Evolutionary conservation across 139 green algal genomes (phyloP).

Genomic region (Trebouxia sp.): DNA sequence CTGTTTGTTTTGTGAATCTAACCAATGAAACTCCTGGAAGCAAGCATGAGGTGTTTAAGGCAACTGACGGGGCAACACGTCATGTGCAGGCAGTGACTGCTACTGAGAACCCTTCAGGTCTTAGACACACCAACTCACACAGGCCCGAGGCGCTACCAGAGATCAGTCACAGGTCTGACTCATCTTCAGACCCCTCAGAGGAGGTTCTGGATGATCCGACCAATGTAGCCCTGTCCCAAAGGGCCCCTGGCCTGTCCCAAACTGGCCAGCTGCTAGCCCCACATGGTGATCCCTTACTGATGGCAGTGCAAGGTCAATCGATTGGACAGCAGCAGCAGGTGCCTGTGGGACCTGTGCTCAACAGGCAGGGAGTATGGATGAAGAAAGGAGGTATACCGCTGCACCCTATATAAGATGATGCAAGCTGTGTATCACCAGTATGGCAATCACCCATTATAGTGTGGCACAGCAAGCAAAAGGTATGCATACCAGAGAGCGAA

Average conservation of each 20-base stretch:
- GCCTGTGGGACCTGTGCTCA: not conserved
- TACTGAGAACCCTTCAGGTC: not conserved
- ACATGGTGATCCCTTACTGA: not conserved
- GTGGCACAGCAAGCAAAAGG: too few species aligned
- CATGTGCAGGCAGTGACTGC: not conserved
- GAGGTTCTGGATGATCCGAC: conserved; percentile 6
- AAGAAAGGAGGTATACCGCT: not conserved
- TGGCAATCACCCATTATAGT: not conserved
- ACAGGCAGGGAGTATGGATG: not conserved
- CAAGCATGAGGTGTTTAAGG: too few species aligned
- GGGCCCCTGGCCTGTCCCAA: not conserved
- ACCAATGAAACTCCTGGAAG: too few species aligned
- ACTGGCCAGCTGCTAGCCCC: not conserved
- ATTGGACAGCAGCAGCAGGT: not conserved
- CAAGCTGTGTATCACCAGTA: not conserved
- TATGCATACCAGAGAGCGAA: too few species aligned
- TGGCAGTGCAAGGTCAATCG: not conserved
- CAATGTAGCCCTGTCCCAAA: conserved; percentile 9
- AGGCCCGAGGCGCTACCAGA: not conserved
- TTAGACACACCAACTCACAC: not conserved
- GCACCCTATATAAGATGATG: not conserved
- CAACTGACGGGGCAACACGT: too few species aligned
- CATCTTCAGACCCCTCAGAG: conserved; percentile 13
- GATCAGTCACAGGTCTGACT: not conserved
- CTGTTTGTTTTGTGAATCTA: too few species aligned